These are phyloP conservation scores for Gyrodon lividus DNA, from an alignment of 768 basidiomycete genomes.

Conservation along the genomic window DNA sequence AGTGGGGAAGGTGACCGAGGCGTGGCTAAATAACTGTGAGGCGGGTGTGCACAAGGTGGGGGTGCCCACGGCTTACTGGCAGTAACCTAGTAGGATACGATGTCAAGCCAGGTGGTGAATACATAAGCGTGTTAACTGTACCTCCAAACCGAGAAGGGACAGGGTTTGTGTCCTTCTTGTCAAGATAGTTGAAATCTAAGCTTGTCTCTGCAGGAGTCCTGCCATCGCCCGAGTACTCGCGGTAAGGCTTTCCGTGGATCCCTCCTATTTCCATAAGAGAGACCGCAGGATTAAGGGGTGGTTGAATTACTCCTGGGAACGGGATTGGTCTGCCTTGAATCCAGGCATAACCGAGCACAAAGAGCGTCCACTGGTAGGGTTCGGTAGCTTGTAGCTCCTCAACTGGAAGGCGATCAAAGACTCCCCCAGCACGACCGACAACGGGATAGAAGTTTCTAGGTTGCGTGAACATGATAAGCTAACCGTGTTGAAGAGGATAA, in stretches of 20 bases:
- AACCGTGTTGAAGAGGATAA: too few relatives aligned
- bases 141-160: conserved; percentile 27
- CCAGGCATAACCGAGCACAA: conserved; percentile 22
- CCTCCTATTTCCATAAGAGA: conserved; percentile 24
- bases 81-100: conserved; percentile 16
- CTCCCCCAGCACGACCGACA: conserved; percentile 13
- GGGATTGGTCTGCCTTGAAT: conserved; percentile 12
- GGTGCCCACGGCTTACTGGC: conserved; percentile 19
- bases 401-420: conserved; percentile 24
- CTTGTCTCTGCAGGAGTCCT: conserved; percentile 12
- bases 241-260: conserved; percentile 27
- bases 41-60: background rate
- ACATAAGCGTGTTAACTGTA: background rate
- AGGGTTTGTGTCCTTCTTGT: conserved; percentile 26
- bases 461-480: too few relatives aligned
- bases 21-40: conserved; percentile 13
- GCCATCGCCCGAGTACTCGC: conserved; percentile 24
- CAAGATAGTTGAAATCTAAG: conserved; percentile 16
- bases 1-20: conserved; percentile 20
- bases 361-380: conserved; percentile 28
- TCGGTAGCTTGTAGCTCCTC: conserved; percentile 16
- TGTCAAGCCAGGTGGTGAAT: background rate
- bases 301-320: conserved; percentile 17
- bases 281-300: background rate
- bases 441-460: conserved; percentile 19